phyloP scores from a whole-genome alignment of 2,329 filamentous ascomycete genomes.

The Didymella lethalis region DNA sequence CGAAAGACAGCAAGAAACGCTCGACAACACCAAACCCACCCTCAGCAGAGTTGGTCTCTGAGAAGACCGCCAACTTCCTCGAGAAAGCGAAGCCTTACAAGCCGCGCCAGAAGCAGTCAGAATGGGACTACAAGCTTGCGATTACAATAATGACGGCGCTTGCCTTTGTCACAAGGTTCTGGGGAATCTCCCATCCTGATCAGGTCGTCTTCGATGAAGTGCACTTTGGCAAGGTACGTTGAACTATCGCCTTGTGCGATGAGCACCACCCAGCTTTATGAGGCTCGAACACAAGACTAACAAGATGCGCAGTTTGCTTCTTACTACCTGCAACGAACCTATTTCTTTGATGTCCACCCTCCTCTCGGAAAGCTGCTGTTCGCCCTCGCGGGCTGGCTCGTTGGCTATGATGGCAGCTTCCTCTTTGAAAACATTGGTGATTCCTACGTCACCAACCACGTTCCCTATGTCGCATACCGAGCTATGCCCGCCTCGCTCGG shows the following conservation, averaged over 20 bases:
- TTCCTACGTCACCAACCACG: constrained; percentile 95
- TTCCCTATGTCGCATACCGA: constrained; percentile 95
- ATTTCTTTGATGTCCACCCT: constrained; percentile 99
- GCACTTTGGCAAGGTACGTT: constrained; percentile 94
- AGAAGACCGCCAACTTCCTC: constrained; percentile 40
- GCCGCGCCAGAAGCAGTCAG: constrained; percentile 57
- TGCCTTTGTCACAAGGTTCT: constrained; percentile 93
- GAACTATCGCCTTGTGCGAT: neutral
- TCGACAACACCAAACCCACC: constrained; percentile 49
- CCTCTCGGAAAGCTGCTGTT: constrained; percentile 98
- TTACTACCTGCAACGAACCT: constrained; percentile 92
- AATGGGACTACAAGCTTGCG: constrained; percentile 85
- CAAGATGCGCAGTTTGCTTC: constrained; percentile 57
- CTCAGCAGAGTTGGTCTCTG: constrained; percentile 29
- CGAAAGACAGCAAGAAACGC: constrained; percentile 50
- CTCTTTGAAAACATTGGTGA: constrained; percentile 99
- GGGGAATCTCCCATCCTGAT: constrained; percentile 92
- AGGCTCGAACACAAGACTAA: constrained; percentile 29
- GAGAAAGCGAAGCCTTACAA: constrained; percentile 48
- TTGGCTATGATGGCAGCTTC: constrained; percentile 96
- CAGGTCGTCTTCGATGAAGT: constrained; percentile 99
- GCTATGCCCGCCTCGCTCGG: constrained; percentile 91
- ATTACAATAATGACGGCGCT: constrained; percentile 79
- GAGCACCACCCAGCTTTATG: constrained; percentile 1
- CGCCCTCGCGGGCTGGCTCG: constrained; percentile 94